Evolutionary conservation across 257 asterid genomes (phyloP).

Genomic region (Rubia yunnanensis): DNA sequence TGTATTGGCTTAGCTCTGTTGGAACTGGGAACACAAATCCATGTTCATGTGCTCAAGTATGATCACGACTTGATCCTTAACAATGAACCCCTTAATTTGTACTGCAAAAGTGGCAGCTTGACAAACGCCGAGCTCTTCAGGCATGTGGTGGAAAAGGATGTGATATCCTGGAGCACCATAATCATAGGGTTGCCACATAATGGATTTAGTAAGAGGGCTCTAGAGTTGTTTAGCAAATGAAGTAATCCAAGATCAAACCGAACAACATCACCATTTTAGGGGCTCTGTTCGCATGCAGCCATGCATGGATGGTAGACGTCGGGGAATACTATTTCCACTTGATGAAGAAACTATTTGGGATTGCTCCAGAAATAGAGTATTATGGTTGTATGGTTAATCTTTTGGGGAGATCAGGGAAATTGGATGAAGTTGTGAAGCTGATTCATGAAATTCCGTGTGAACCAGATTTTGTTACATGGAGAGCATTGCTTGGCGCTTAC

Average conservation of each 20-base stretch:
- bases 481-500: constrained; percentile 85
- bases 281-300: constrained; percentile 87
- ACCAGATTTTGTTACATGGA: constrained; percentile 82
- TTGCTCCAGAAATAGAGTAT: constrained; percentile 80
- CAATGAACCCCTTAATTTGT: constrained; percentile 87
- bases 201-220: constrained; percentile 71
- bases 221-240: constrained; percentile 61
- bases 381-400: constrained; percentile 91
- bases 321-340: constrained; percentile 53
- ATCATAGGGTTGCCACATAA: constrained; percentile 86
- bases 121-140: constrained; percentile 53
- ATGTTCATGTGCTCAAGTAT: constrained; percentile 72
- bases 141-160: constrained; percentile 62
- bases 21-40: constrained; percentile 80
- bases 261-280: constrained; percentile 68
- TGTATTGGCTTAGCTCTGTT: constrained; percentile 76
- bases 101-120: constrained; percentile 82
- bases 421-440: constrained; percentile 60
- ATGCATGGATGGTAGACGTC: constrained; percentile 69
- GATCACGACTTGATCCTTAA: constrained; percentile 59
- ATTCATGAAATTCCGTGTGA: constrained; percentile 58
- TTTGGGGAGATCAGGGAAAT: constrained; percentile 80
- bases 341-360: constrained; percentile 57
- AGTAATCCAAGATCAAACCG: constrained; percentile 43
- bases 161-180: constrained; percentile 95